A percentile compares a stretch with the other conserved stretches of the same genome.
phyloP scores from a whole-genome alignment of 2,329 filamentous ascomycete genomes.

The Stylonectria norvegica region DNA sequence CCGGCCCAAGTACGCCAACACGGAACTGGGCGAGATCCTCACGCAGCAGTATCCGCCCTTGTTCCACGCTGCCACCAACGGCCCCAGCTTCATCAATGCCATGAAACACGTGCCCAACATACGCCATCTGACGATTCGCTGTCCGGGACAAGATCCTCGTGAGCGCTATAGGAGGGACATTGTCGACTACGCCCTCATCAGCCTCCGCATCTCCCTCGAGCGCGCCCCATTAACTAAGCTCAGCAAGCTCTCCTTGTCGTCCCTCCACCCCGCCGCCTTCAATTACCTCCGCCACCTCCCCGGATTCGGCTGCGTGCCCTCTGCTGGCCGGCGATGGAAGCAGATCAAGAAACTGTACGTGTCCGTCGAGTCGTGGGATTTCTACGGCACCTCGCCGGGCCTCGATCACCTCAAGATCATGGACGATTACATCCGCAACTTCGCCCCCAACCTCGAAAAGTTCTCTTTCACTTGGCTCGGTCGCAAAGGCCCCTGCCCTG shows the following conservation, averaged over 20 bases:
- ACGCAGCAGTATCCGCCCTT: conserved; percentile 84
- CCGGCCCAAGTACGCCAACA: conserved; percentile 74
- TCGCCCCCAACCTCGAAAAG: conserved; percentile 63
- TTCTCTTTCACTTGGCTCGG: conserved; percentile 77
- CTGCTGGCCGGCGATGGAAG: conserved; percentile 68
- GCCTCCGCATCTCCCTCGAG: conserved; percentile 78
- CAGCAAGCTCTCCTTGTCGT: conserved; percentile 66
- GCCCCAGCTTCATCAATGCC: conserved; percentile 76
- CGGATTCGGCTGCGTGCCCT: conserved; percentile 72
- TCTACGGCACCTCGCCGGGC: conserved; percentile 55
- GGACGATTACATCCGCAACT: conserved; percentile 72
- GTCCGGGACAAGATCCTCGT: conserved; percentile 65
- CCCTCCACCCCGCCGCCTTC: conserved; percentile 72
- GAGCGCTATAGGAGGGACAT: conserved; percentile 72
- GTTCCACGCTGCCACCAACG: conserved; percentile 86
- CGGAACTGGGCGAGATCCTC: conserved; percentile 74
- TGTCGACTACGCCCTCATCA: conserved; percentile 87
- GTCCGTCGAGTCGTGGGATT: conserved; percentile 68
- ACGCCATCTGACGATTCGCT: conserved; percentile 71
- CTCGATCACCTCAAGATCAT: conserved; percentile 73
- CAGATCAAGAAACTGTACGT: conserved; percentile 74
- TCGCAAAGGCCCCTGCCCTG: conserved; percentile 69
- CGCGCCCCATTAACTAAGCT: conserved; percentile 64
- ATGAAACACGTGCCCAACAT: conserved; percentile 67
- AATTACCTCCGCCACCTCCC: conserved; percentile 72